Conservation (phyloP, 2,329 filamentous ascomycete species). For the Aspergillus piperis region DNA sequence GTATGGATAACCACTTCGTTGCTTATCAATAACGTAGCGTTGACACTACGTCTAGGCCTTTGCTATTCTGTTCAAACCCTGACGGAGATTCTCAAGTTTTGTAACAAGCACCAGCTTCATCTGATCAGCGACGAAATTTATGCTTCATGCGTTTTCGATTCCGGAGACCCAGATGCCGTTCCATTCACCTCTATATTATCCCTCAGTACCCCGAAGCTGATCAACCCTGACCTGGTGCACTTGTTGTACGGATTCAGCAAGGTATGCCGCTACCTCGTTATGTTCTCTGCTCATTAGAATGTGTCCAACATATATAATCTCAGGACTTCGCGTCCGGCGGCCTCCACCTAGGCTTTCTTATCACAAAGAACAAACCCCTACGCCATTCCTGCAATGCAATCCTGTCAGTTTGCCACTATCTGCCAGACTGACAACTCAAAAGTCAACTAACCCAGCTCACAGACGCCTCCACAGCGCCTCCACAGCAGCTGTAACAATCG, state of each 20-base stretch:
- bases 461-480: constrained; percentile 33
- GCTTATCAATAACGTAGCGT: background rate
- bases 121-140: constrained; percentile 61
- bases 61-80: constrained; percentile 50
- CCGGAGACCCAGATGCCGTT: constrained; percentile 34
- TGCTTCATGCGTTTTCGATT: constrained; percentile 53
- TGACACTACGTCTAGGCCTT: constrained; percentile 31
- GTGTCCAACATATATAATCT: background rate
- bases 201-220: constrained; percentile 44
- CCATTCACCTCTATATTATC: constrained; percentile 52
- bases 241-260: constrained; percentile 49
- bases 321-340: constrained; percentile 36
- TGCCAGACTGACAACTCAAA: background rate
- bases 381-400: constrained; percentile 30
- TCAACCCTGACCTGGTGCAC: constrained; percentile 54
- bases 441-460: background rate
- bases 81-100: constrained; percentile 51
- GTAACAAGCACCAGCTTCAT: constrained; percentile 52
- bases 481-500: constrained; percentile 31
- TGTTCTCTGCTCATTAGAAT: constrained; percentile 39
- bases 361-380: constrained; percentile 29
- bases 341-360: constrained; percentile 31
- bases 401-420: constrained; percentile 19
- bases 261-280: constrained; percentile 16
- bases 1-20: constrained; percentile 20